These are phyloP conservation scores for Rhizopogon vesiculosus DNA, from an alignment of 768 basidiomycete species.

Conservation along the genomic window DNA sequence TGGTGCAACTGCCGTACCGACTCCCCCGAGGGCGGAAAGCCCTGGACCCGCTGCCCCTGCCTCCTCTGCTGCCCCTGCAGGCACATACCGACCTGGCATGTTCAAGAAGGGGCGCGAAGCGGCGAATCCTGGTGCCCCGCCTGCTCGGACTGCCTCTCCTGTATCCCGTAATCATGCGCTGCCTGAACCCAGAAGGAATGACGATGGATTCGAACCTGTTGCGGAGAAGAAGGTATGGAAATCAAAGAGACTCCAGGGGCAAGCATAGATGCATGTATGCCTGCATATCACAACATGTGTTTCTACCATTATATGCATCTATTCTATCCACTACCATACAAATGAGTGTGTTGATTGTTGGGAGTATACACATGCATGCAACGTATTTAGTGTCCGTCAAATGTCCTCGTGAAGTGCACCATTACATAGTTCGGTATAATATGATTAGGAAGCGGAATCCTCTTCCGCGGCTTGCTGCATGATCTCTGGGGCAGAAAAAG, in stretches of 20 bases:
- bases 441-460: conserved; percentile 24
- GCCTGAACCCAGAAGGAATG: conserved; percentile 46
- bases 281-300: not conserved
- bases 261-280: not conserved
- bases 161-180: conserved; percentile 5
- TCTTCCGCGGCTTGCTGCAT: conserved; percentile 46
- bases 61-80: conserved; percentile 22
- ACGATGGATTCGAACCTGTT: conserved; percentile 73
- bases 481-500: conserved; percentile 22
- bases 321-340: conserved; percentile 13
- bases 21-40: conserved; percentile 51
- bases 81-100: conserved; percentile 42
- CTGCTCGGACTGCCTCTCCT: conserved; percentile 30
- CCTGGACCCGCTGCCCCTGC: conserved; percentile 34
- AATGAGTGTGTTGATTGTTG: conserved; percentile 9
- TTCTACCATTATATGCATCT: conserved; percentile 6
- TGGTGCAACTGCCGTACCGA: conserved; percentile 18
- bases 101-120: conserved; percentile 53
- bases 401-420: conserved; percentile 5
- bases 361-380: conserved; percentile 10
- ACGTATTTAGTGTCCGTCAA: conserved; percentile 4
- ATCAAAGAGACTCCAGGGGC: conserved; percentile 12
- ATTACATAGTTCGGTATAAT: conserved; percentile 2
- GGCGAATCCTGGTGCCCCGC: conserved; percentile 25
- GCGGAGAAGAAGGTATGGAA: conserved; percentile 22